Conservation (phyloP, 768 basidiomycete genomes). For the Boletales sp. region DNA sequence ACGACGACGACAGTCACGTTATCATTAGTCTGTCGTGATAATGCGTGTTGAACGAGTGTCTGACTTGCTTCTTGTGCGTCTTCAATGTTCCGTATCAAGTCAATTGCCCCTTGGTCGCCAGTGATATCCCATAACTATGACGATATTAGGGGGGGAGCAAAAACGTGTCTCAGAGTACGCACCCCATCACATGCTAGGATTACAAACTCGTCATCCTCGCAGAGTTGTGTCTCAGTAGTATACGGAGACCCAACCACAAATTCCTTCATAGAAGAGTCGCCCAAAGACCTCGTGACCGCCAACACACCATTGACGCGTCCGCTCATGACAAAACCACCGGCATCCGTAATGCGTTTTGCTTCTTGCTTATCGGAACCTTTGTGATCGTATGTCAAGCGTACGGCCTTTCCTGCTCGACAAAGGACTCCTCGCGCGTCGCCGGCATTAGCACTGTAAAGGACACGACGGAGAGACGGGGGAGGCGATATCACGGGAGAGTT, state of each 20-base stretch:
- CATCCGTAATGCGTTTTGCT: conserved; percentile 95
- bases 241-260: conserved; percentile 98
- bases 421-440: conserved; percentile 96
- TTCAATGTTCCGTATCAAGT: conserved; percentile 65
- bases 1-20: conserved; percentile 92
- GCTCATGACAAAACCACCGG: conserved; percentile 98
- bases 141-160: conserved; percentile 5
- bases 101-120: conserved; percentile 86
- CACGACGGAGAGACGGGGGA: conserved; percentile 55
- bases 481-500: conserved; percentile 37
- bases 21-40: conserved; percentile 87
- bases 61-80: conserved; percentile 84
- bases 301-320: conserved; percentile 97
- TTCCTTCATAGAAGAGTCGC: conserved; percentile 99
- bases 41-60: conserved; percentile 78
- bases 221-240: conserved; percentile 94
- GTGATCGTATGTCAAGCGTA: conserved; percentile 96
- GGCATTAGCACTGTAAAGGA: conserved; percentile 94
- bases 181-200: conserved; percentile 98
- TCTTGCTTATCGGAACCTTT: conserved; percentile 97
- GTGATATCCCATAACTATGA: conserved; percentile 93
- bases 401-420: conserved; percentile 84
- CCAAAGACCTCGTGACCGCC: conserved; percentile 92
- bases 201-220: conserved; percentile 89
- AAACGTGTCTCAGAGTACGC: conserved; percentile 31